phyloP scores from a whole-genome alignment of 805 yeast genomes.

The Kuraishia piskuri region DNA sequence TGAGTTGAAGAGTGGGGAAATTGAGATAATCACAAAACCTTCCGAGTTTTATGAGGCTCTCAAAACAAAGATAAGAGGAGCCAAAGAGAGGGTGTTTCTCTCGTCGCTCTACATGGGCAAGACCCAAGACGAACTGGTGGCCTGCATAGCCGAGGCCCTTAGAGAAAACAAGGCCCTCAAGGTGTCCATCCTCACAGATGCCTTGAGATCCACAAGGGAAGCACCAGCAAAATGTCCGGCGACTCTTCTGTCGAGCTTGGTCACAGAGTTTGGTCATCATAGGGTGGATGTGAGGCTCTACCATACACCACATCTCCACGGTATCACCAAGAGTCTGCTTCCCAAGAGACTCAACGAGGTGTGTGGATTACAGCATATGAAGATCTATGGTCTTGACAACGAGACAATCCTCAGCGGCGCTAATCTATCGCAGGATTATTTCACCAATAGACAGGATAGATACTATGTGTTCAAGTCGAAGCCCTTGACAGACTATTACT shows the following conservation, averaged over 20 bases:
- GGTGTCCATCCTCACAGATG: slow-evolving; percentile 75
- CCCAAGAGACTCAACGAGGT: slow-evolving; percentile 85
- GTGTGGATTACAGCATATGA: slow-evolving; percentile 94
- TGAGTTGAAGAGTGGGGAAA: slow-evolving; percentile 42
- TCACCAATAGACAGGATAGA: slow-evolving; percentile 90
- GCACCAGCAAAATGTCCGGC: slow-evolving; percentile 78
- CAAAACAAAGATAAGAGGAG: slow-evolving; percentile 50
- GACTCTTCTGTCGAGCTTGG: slow-evolving; percentile 57
- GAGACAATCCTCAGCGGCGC: slow-evolving; percentile 89
- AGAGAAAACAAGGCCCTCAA: slow-evolving; percentile 47
- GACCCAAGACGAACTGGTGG: slow-evolving; percentile 66
- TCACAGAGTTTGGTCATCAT: slow-evolving; percentile 48
- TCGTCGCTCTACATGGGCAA: slow-evolving; percentile 86
- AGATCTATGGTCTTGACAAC: slow-evolving; percentile 88
- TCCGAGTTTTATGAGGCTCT: slow-evolving; percentile 60
- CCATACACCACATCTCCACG: slow-evolving; percentile 80
- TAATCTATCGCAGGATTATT: slow-evolving; percentile 83
- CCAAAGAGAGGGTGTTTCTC: slow-evolving; percentile 64
- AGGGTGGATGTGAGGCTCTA: slow-evolving; percentile 78
- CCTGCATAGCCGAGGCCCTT: slow-evolving; percentile 54
- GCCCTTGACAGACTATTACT: slow-evolving; percentile 63
- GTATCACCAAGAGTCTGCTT: slow-evolving; percentile 51
- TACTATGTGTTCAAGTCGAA: slow-evolving; percentile 64
- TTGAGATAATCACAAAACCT: slow-evolving; percentile 60
- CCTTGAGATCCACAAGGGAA: slow-evolving; percentile 88